Evolutionary conservation across 495 filamentous ascomycete species (phyloP), one percentile per base, ranked within the genome.

Genomic region (Bombardia bombarda): DNA sequence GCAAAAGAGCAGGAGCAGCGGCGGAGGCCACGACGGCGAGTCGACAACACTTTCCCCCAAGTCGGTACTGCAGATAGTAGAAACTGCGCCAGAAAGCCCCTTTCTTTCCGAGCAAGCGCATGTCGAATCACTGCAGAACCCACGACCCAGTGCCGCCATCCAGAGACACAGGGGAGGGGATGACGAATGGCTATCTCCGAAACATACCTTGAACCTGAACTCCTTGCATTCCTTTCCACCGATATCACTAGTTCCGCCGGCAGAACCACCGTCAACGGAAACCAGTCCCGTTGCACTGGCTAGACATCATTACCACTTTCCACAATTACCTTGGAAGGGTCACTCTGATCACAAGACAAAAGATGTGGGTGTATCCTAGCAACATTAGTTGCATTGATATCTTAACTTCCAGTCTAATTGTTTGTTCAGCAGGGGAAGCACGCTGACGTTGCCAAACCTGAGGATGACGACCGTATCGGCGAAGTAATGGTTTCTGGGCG

Each of bases 21-120:
- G 55, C 30, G 46, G 49, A 4, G 42, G 43, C 14, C 50, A 47
- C 23, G 45, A 23, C 52, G 32, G 25, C 35, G 49, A 26, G 40
- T 49, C 18, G n/a, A 36, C 38, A 38, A 54, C 37, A 14, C 24
- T 36, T 14, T 51, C 56, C 7, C 51, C 60, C 21, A 55, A 40
- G 18, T 43, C 49, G 2, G 23, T 53, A 25, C 33, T 24, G 5
- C 9, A 5, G 9, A 6, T 21, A 6, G 21, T 21, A 38, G 36
- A 9, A 18, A 19, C 20, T 8, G 18, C 53, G 3, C 40, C 57
- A 10, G 33, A 39, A 16, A 61, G 57, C 31, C 53, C 59, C 14
- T 62, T 55, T 49, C 49, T 58, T 9, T 55, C 60, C 17, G 66
- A 68, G 34, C 50, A 57, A 20, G 52, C 55, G 1, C 65, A 64